Percentiles rank a stretch among this genome's conserved stretches.
Evolutionary conservation across 305 asterid genomes (phyloP).

Genomic region (Fraxinus dipetala): DNA sequence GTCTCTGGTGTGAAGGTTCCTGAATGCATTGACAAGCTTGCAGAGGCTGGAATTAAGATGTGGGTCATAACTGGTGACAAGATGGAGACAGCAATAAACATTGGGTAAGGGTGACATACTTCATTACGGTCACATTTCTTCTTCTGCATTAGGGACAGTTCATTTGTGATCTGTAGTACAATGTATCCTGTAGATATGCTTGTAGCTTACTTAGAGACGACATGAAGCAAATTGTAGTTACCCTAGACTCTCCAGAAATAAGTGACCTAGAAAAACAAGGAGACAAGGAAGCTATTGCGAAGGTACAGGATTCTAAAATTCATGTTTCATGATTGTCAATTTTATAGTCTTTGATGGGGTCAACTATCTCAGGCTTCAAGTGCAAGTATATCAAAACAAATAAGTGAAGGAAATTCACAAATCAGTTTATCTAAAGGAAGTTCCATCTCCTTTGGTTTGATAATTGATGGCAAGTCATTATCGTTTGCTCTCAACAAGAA

Average conservation of each 20-base stretch:
- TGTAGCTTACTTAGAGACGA: constrained; percentile 84
- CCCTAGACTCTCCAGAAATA: constrained; percentile 66
- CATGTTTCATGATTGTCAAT: neutral
- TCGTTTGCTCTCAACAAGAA: constrained; percentile 57
- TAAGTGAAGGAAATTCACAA: constrained; percentile 51
- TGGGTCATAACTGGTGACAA: constrained; percentile 98
- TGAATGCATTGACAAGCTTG: constrained; percentile 78
- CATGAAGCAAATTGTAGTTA: constrained; percentile 79
- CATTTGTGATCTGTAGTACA: constrained; percentile 4
- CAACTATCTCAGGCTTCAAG: constrained; percentile 55
- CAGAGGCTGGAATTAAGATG: constrained; percentile 71
- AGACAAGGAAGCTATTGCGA: constrained; percentile 59
- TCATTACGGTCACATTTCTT: neutral
- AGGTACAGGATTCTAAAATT: constrained; percentile 49
- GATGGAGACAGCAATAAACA: constrained; percentile 96
- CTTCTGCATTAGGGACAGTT: constrained; percentile 2
- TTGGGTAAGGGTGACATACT: constrained; percentile 50
- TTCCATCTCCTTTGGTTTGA: constrained; percentile 60
- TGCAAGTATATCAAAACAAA: constrained; percentile 60
- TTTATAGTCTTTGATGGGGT: constrained; percentile 22
- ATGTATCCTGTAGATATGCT: constrained; percentile 57
- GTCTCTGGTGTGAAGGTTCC: constrained; percentile 62
- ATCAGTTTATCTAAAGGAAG: constrained; percentile 48
- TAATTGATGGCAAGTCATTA: constrained; percentile 82
- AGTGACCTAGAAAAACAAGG: constrained; percentile 61